Evolutionary conservation across 768 basidiomycete species (phyloP), one percentile per base, ranked within the genome.

Genomic region (Lyophyllum decastes): DNA sequence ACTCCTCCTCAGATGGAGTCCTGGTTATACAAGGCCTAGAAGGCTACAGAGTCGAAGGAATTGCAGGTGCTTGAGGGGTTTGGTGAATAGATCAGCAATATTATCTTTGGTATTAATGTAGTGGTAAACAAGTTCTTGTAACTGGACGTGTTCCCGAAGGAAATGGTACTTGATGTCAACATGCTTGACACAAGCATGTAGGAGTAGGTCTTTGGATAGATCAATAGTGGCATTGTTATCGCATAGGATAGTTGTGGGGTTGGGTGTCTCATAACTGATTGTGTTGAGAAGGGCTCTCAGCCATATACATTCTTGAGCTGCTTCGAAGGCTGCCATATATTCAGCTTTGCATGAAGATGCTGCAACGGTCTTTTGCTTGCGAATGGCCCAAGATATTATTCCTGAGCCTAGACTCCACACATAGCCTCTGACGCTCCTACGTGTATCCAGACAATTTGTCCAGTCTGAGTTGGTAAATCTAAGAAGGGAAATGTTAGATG

Each of bases 11-110:
- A 54, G 17, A 38, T 49, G 55, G 48, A 56, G 40, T 47, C 35
- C 12, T 30, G 2, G 21, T 33, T 30, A 21, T 5, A 50, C 30
- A 33, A 70, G 25, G 5, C 69, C 65, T 9, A 70, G 52, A 19
- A 57, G 48, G 4, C 26, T 33, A 10, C 62, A 59, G 0, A 71
- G 58, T 0, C 41, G 14, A 1, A 50, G 38, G 60, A 71, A 72
- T 44, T 44, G 33, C 33, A 33, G 51, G 33, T 16, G 35, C 5
- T 63, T 41, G 14, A 78, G 73, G 1, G 72, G 54, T 61, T 81
- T 81, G 0, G 77, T 80, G 44, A 79, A 70, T 44, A 73, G 57
- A 51, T 81, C 72, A 11, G 76, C 73, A 9, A 70, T 17, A 47
- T 75, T 78, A 16, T 71, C 62, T 5, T 55, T 47, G 0, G 75